Evolutionary conservation across 345 rosid species (phyloP).

Genomic region (Sonneratia caseolaris): DNA sequence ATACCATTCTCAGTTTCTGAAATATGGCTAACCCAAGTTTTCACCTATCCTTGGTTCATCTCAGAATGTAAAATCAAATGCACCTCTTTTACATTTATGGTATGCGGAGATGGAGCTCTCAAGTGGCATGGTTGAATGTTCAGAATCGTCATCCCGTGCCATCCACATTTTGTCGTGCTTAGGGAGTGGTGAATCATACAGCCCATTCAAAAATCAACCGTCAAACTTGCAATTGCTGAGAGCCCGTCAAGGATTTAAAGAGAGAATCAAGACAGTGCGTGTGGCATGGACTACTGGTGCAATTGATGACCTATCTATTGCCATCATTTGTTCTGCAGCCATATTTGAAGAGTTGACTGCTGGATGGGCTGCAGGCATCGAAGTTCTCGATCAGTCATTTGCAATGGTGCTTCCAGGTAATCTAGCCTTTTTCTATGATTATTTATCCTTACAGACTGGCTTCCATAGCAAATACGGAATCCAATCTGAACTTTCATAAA

Average conservation of each 20-base stretch:
- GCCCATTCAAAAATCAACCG: slow-evolving; percentile 54
- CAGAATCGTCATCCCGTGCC: slow-evolving; percentile 51
- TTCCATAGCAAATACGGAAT: neutral
- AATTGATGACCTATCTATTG: slow-evolving; percentile 63
- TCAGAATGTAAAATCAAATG: slow-evolving; percentile 60
- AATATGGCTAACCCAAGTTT: slow-evolving; percentile 9
- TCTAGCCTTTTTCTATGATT: neutral
- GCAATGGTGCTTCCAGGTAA: slow-evolving; percentile 85
- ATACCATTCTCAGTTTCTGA: neutral
- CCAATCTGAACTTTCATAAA: neutral
- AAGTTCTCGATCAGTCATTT: slow-evolving; percentile 56
- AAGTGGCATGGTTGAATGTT: slow-evolving; percentile 16
- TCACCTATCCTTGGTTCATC: slow-evolving; percentile 12
- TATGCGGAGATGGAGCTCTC: slow-evolving; percentile 79
- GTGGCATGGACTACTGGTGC: slow-evolving; percentile 65
- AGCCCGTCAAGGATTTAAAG: slow-evolving; percentile 85
- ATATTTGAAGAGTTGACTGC: slow-evolving; percentile 74
- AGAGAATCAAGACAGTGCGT: slow-evolving; percentile 42
- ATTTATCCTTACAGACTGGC: neutral
- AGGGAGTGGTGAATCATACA: slow-evolving; percentile 58
- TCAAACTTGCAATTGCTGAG: slow-evolving; percentile 71
- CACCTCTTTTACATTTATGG: slow-evolving; percentile 72
- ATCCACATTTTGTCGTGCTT: slow-evolving; percentile 65
- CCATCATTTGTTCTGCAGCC: slow-evolving; percentile 68
- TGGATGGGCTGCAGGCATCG: slow-evolving; percentile 54